Base-by-base conservation (phyloP, 1,284 basidiomycete genomes). In the Neolentinus lepideus region DNA sequence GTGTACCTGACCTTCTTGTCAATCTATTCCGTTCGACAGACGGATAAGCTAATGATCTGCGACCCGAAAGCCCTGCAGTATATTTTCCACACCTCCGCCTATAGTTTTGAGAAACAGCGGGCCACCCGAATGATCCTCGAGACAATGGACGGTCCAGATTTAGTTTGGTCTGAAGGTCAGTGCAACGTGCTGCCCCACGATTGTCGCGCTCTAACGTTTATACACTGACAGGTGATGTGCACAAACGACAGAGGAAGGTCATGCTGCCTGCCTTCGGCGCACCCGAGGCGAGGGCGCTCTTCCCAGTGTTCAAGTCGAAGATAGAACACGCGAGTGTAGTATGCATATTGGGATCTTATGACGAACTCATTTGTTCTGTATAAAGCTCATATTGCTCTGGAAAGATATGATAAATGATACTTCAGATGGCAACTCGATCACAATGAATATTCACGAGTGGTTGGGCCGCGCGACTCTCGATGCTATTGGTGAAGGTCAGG, bases 271-370 rank as follows among this genome's bases (percentile, higher is more conserved):
- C 71, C 6, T 79, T 79, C 53, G 71, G 74, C 1, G 57, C 66
- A 4, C 73, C 75, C 0, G 79, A 81, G 58, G 71, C 75, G 3
- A 78, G 74, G 57, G 71, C 75, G 1, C 75, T 79, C 48, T 68
- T 80, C 1, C 75, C 79, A 11, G 72, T 79, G 24, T 81, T 82
- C 64, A 70, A 69, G 43, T 71, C 74, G 56, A 69, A 73, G 53
- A 75, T 73, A 11, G 67, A 73, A 51, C 69, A 76, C 66, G 80
- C 76, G 63, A 54, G 66, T 43, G 9, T 16, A 21, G 19, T 16
- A 9, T 16, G 4, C n/a, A 4, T 3, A 4, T 16, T 16, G 6
- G 19, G 8, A 43, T 8, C 16, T 21, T 43, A 16, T 4, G 19
- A 21, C n/a, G n/a, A n/a, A 9, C 12, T 43, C 6, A 43, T 43